phyloP scores from a whole-genome alignment of 2,329 filamentous ascomycete species.

The Fonsecaea pugnacius region DNA sequence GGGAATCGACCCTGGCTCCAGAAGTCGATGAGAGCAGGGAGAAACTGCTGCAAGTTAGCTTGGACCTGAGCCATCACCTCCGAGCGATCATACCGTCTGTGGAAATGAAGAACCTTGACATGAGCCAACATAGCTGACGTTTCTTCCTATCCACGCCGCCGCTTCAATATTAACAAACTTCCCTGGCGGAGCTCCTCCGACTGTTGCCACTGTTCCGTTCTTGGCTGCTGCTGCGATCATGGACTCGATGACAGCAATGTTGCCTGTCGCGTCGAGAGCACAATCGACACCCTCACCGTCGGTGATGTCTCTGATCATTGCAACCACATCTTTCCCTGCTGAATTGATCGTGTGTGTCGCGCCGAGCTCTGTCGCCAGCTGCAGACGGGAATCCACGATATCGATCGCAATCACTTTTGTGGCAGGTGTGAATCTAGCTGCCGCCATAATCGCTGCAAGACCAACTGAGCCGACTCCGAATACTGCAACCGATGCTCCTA shows the following conservation, averaged over 20 bases:
- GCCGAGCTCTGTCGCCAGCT: constrained; percentile 50
- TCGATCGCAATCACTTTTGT: constrained; percentile 51
- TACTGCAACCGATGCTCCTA: constrained; percentile 36
- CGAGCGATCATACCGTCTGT: constrained; percentile 3
- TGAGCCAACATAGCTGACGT: constrained; percentile 22
- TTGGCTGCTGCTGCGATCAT: constrained; percentile 15
- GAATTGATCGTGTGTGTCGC: constrained; percentile 49
- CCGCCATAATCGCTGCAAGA: constrained; percentile 40
- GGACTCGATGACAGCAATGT: constrained; percentile 21
- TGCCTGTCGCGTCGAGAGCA: constrained; percentile 27
- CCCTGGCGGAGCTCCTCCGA: constrained; percentile 23
- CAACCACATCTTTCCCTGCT: constrained; percentile 36
- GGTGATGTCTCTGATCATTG: constrained; percentile 37
- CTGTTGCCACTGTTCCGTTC: constrained; percentile 21
- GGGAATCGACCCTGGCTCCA: constrained; percentile 50
- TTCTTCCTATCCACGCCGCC: constrained; percentile 1
- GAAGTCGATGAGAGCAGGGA: constrained; percentile 22
- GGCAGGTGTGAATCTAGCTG: constrained; percentile 36
- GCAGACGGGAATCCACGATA: constrained; percentile 47
- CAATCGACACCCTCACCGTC: constrained; percentile 26
- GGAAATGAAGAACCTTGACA: constrained; percentile 21
- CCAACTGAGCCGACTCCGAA: constrained; percentile 42
- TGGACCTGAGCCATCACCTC: background rate
- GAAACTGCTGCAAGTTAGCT: constrained; percentile 11
- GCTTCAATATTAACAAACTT: constrained; percentile 9